Conservation (phyloP, 257 asterid genomes). For the Paraleonurus japonicus region DNA sequence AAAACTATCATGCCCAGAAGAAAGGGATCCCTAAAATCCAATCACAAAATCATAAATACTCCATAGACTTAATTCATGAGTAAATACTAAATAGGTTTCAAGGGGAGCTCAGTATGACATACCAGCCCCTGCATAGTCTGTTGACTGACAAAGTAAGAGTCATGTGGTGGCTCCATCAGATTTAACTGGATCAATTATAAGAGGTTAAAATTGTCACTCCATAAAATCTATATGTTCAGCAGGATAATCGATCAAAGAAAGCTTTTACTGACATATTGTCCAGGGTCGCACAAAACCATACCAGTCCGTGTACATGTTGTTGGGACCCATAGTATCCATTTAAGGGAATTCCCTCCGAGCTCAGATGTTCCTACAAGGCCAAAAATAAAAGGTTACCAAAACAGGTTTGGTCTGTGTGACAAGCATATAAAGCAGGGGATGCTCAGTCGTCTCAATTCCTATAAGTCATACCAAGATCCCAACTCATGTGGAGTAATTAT, state of each 20-base stretch:
- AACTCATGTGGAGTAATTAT: background rate
- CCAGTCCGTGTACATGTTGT: constrained; percentile 89
- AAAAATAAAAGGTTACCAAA: constrained; percentile 14
- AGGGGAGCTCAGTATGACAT: constrained; percentile 20
- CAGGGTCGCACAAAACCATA: constrained; percentile 33
- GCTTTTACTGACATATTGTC: background rate
- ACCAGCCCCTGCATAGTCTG: constrained; percentile 85
- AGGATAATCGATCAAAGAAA: background rate
- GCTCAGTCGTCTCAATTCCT: constrained; percentile 6
- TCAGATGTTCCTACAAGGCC: constrained; percentile 59
- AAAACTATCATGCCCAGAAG: constrained; percentile 72
- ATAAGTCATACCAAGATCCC: background rate
- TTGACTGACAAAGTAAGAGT: constrained; percentile 72
- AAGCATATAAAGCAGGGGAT: background rate
- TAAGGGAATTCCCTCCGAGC: constrained; percentile 60
- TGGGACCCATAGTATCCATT: constrained; percentile 85
- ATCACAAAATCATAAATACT: constrained; percentile 16
- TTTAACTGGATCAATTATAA: constrained; percentile 63
- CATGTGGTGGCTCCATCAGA: constrained; percentile 96
- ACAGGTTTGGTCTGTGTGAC: background rate
- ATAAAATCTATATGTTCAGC: constrained; percentile 4
- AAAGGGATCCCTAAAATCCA: constrained; percentile 61
- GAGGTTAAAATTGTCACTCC: constrained; percentile 15
- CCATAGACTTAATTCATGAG: background rate
- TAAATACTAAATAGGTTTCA: background rate